Evolutionary conservation across 2,329 filamentous ascomycete genomes (phyloP), one percentile per base, ranked within the genome.

Genomic region (Botryotinia globosa): DNA sequence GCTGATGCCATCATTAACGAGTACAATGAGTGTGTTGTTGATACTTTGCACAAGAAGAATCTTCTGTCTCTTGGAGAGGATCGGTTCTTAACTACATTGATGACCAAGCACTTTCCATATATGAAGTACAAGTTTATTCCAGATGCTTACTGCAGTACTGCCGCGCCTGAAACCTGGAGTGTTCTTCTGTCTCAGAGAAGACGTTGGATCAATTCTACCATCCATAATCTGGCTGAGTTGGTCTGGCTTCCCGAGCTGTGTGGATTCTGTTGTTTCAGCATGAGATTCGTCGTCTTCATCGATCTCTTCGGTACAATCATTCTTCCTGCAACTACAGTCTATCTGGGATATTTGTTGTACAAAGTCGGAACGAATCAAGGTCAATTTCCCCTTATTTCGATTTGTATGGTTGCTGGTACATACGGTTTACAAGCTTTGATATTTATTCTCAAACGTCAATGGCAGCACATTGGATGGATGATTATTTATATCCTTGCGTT

Each of bases 381-480:
- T 1, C 90, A 90, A 76, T 93, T 98, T 83, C 96, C 95, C 0
- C 80, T 93, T 71, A 92, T 98, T 77, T 97, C 96, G 0, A 90
- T 99, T 76, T 87, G 92, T 80, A 95, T 99, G 87, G 83, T 99
- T 81, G 94, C 91, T 34, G 93, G 89, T 73, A 94, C 98, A 25
- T 99, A 99, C 80, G 96, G 96, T 87, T 89, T 99, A 4, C 96
- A 99, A 81, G 94, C 94, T 3, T 84, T 98, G 74, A 97, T 99
- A 79, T 99, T 99, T 85, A 94, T 98, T 78, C 86, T 98, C 78
- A 98, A 97, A 85, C 88, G 96, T 69, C 94, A 98, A 83, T 99
- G 96, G 96, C 94, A 99, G 82, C 95, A 98, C 81, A 89, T 99
- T 74, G 96, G 96, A 77, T 99, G 96, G 96, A 98, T 99, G 94